A percentile compares a stretch with the other conserved stretches of the same genome.
Conservation (phyloP, 2,329 filamentous ascomycete species). For the Myotisia sp. region DNA sequence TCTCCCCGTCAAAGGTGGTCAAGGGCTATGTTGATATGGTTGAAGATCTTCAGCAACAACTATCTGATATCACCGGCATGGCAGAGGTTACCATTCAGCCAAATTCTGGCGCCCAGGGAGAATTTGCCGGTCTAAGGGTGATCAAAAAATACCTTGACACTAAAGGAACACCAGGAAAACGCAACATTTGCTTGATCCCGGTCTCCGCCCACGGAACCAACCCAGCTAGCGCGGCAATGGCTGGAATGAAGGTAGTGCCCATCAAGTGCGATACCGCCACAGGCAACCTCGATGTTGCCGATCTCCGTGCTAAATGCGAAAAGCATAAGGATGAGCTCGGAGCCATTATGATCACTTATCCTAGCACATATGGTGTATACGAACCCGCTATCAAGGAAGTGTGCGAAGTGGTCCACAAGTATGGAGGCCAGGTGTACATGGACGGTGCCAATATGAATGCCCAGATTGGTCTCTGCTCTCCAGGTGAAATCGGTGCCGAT, state of each 20-base stretch:
- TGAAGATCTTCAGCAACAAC: constrained; percentile 55
- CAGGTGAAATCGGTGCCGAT: constrained; percentile 87
- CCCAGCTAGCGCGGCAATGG: constrained; percentile 88
- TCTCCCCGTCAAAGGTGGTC: constrained; percentile 49
- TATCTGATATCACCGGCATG: constrained; percentile 77
- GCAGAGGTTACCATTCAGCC: constrained; percentile 80
- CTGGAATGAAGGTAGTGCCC: constrained; percentile 82
- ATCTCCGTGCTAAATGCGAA: constrained; percentile 77
- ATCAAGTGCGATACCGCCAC: constrained; percentile 80
- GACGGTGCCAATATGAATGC: constrained; percentile 98
- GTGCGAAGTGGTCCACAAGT: constrained; percentile 68
- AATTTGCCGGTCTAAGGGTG: constrained; percentile 77
- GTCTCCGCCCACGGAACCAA: constrained; percentile 94
- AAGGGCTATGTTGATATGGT: constrained; percentile 59
- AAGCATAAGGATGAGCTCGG: constrained; percentile 74
- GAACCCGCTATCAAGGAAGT: constrained; percentile 78
- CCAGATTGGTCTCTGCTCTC: constrained; percentile 88
- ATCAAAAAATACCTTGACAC: constrained; percentile 74
- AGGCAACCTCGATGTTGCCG: constrained; percentile 75
- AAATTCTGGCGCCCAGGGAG: constrained; percentile 90
- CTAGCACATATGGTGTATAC: constrained; percentile 87
- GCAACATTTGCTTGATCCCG: constrained; percentile 87
- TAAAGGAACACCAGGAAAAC: constrained; percentile 45
- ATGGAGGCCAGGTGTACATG: constrained; percentile 95
- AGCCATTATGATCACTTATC: constrained; percentile 95